phyloP scores from a whole-genome alignment of 768 basidiomycete genomes.

The Dentipellis fragilis region DNA sequence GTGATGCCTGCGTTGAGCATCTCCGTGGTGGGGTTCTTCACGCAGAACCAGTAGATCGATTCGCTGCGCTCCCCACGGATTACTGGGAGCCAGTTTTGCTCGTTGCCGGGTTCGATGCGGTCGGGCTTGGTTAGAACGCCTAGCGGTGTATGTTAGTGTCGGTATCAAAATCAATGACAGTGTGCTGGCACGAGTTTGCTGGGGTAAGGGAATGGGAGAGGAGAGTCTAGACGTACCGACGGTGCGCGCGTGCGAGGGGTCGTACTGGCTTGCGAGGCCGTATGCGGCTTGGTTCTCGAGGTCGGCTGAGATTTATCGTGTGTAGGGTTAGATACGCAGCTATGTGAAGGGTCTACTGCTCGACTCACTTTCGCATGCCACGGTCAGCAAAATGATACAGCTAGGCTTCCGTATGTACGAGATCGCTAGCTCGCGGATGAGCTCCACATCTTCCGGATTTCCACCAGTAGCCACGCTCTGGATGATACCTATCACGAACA shows the following conservation, averaged over 20 bases:
- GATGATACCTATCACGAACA: slow-evolving; percentile 38
- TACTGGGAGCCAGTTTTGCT: not conserved
- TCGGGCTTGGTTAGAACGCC: slow-evolving; percentile 11
- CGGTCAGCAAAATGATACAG: slow-evolving; percentile 53
- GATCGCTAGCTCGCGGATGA: slow-evolving; percentile 46
- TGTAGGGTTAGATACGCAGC: too few relatives aligned
- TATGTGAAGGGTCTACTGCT: too few relatives aligned
- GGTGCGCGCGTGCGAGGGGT: slow-evolving; percentile 55
- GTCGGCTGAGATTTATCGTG: slow-evolving; percentile 41
- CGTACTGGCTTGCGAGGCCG: slow-evolving; percentile 44
- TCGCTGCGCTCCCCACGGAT: not conserved
- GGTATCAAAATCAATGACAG: too few relatives aligned
- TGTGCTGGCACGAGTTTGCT: too few relatives aligned
- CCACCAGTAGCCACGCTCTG: slow-evolving; percentile 27
- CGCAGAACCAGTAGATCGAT: slow-evolving; percentile 2
- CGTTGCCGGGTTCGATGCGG: slow-evolving; percentile 5
- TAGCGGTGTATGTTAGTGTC: too few relatives aligned
- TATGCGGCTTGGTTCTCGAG: slow-evolving; percentile 75
- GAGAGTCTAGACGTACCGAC: slow-evolving; percentile 63
- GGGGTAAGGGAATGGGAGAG: too few relatives aligned
- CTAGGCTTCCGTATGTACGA: slow-evolving; percentile 53
- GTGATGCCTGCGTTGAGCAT: slow-evolving; percentile 8
- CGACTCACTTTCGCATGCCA: slow-evolving; percentile 53
- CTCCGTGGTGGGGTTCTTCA: slow-evolving; percentile 12
- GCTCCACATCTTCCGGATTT: slow-evolving; percentile 44